Conservation (phyloP, 352 stramenopile genomes). For the Phytophthora pseudosyringae region DNA sequence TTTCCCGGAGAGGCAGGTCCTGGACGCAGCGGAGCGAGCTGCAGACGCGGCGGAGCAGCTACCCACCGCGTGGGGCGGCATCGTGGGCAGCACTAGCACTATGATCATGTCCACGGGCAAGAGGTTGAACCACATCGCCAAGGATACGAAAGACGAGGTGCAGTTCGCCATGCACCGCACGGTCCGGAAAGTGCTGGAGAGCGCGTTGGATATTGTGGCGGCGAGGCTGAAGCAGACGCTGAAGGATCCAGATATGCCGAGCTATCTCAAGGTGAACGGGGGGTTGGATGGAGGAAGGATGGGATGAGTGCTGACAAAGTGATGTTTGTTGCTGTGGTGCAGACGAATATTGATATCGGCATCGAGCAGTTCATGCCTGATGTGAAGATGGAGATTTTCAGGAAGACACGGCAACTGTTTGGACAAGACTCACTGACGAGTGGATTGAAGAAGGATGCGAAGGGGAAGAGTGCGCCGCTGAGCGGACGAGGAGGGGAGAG, state of each 20-base stretch:
- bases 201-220: constrained; percentile 79
- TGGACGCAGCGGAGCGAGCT: constrained; percentile 58
- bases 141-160: constrained; percentile 86
- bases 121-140: constrained; percentile 82
- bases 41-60: constrained; percentile 41
- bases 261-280: constrained; percentile 65
- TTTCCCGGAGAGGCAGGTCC: constrained; percentile 75
- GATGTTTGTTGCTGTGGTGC: constrained; percentile 5
- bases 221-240: constrained; percentile 75
- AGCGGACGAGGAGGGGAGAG: constrained; percentile 3
- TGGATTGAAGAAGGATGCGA: constrained; percentile 14
- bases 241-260: constrained; percentile 87
- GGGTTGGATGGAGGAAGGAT: not conserved
- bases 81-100: constrained; percentile 78
- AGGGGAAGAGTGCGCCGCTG: constrained; percentile 2
- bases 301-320: not conserved
- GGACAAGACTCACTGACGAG: constrained; percentile 36
- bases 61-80: constrained; percentile 57
- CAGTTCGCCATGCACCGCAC: constrained; percentile 84
- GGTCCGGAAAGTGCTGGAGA: constrained; percentile 77
- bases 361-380: constrained; percentile 90
- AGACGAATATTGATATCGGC: constrained; percentile 83
- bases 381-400: constrained; percentile 90
- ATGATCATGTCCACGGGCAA: constrained; percentile 86
- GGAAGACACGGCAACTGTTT: constrained; percentile 84